These are phyloP conservation scores for Allium cepa DNA, from an alignment of 106 monocot species.

Conservation along the genomic window DNA sequence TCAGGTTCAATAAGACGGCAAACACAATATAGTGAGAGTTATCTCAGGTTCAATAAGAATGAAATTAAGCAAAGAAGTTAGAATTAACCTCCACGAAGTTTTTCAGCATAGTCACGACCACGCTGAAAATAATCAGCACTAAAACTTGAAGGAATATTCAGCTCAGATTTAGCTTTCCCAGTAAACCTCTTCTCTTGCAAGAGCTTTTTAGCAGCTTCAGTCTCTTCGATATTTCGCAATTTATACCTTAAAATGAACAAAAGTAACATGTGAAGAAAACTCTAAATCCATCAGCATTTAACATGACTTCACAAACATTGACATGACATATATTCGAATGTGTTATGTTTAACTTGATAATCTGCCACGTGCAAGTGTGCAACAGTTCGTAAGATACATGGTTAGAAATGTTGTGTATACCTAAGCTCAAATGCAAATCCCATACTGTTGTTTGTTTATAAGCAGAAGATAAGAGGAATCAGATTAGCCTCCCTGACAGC, in stretches of 20 bases:
- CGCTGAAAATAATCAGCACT: constrained; percentile 97
- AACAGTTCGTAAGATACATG: no score
- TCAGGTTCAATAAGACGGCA: background rate
- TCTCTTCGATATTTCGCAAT: constrained; percentile 93
- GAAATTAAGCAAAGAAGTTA: background rate
- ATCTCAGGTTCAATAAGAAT: background rate
- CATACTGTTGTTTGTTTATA: background rate
- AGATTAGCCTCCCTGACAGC: background rate
- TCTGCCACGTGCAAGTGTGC: no score
- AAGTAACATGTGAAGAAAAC: background rate
- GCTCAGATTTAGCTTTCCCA: constrained; percentile 65
- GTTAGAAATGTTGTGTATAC: no score
- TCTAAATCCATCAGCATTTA: no score
- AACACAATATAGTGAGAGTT: no score
- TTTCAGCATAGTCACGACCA: constrained; percentile 90
- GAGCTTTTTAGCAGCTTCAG: constrained; percentile 94
- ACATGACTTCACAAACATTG: no score
- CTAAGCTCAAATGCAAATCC: no score
- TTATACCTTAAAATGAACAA: constrained; percentile 53
- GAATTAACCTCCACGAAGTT: constrained; percentile 76
- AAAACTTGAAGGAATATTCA: constrained; percentile 84
- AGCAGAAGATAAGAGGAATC: background rate
- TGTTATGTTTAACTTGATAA: no score
- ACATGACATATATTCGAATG: no score
- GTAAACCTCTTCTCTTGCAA: constrained; percentile 86